Evolutionary conservation across 1,284 basidiomycete species (phyloP).

Genomic region (Fistulinella cinereoalba): DNA sequence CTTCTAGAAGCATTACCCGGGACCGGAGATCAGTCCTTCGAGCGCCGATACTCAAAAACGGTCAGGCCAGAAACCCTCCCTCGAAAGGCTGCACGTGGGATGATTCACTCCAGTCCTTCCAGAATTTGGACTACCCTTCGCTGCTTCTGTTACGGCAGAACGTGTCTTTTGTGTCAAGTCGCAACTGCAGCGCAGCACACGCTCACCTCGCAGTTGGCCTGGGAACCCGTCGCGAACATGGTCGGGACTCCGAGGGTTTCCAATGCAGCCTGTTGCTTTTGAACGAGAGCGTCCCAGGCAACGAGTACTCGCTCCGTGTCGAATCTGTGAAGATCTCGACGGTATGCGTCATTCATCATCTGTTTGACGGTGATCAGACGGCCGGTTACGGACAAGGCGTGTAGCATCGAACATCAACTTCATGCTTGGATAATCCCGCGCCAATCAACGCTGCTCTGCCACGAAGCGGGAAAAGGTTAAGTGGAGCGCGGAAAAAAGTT

Average conservation of each 20-base stretch:
- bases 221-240: conserved; percentile 58
- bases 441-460: conserved; percentile 57
- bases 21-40: not conserved
- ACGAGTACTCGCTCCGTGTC: conserved; percentile 60
- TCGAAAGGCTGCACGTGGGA: conserved; percentile 3
- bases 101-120: conserved; percentile 25
- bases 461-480: conserved; percentile 4
- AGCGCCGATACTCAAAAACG: too few relatives aligned
- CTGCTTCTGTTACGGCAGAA: conserved; percentile 39
- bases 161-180: conserved; percentile 4
- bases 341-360: conserved; percentile 61
- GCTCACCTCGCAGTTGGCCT: conserved; percentile 55
- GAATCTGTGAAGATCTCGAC: conserved; percentile 60
- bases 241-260: conserved; percentile 60
- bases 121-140: conserved; percentile 38
- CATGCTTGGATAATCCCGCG: conserved; percentile 59
- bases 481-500: not conserved
- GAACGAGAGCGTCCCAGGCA: conserved; percentile 71
- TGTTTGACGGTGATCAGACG: conserved; percentile 29
- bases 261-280: conserved; percentile 63
- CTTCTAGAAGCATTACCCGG: conserved; percentile 9
- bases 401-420: conserved; percentile 55
- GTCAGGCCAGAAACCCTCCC: too few relatives aligned
- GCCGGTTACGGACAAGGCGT: conserved; percentile 3
- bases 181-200: not conserved